phyloP scores from a whole-genome alignment of 495 filamentous ascomycete genomes.

The Penicillium samsonianum region DNA sequence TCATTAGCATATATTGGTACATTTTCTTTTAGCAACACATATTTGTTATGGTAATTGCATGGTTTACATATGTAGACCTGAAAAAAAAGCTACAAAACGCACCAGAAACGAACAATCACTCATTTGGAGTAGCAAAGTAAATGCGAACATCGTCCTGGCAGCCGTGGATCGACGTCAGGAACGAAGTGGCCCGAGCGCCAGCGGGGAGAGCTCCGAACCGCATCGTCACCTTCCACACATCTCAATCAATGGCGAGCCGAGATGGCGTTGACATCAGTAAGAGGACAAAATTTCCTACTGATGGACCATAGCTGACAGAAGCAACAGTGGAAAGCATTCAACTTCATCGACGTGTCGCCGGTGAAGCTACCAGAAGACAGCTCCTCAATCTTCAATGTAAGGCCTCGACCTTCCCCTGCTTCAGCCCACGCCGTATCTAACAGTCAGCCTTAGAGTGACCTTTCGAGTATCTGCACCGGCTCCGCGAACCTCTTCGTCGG shows the following conservation, averaged over 20 bases:
- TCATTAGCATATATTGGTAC: background rate
- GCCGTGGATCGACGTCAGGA: slow-evolving; percentile 12
- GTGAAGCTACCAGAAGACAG: slow-evolving; percentile 77
- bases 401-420: slow-evolving; percentile 34
- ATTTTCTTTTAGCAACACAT: slow-evolving; percentile 2
- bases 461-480: slow-evolving; percentile 74
- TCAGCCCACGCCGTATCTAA: slow-evolving; percentile 17
- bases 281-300: background rate
- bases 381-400: slow-evolving; percentile 62
- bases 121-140: background rate
- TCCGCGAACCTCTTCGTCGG: slow-evolving; percentile 91
- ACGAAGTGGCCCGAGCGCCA: slow-evolving; percentile 29
- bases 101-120: background rate
- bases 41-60: background rate
- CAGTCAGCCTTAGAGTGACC: slow-evolving; percentile 51
- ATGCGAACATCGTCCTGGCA: background rate
- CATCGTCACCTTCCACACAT: slow-evolving; percentile 16
- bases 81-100: background rate
- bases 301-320: slow-evolving; percentile 3
- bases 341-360: slow-evolving; percentile 94
- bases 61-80: background rate
- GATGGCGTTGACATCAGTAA: slow-evolving; percentile 54
- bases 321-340: slow-evolving; percentile 93
- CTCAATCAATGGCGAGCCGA: slow-evolving; percentile 38
- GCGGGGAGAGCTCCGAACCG: slow-evolving; percentile 30